A percentile compares a stretch with the other conserved stretches of the same genome.
These are phyloP conservation scores for Coniophora puteana DNA, from an alignment of 1,284 basidiomycete genomes.

Conservation along the genomic window DNA sequence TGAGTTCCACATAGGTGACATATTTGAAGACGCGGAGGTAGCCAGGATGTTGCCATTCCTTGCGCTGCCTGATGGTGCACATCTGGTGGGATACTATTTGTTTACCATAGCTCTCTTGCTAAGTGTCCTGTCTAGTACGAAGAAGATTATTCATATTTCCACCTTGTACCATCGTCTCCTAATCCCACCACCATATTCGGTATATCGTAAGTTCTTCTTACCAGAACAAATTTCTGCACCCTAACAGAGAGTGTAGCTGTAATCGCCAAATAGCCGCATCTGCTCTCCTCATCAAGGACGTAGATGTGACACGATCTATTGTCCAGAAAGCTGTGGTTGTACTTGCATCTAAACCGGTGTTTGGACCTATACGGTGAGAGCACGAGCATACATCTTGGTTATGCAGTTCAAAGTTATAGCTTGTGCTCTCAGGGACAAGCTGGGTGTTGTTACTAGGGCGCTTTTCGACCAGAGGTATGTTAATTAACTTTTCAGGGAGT, in stretches of 20 bases:
- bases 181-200: slow-evolving; percentile 85
- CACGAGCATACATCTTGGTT: not conserved
- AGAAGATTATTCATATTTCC: slow-evolving; percentile 98
- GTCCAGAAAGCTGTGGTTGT: slow-evolving; percentile 99
- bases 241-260: slow-evolving; percentile 51
- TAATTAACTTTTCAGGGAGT: not conserved
- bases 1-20: slow-evolving; percentile 70
- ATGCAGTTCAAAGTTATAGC: slow-evolving; percentile 1
- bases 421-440: slow-evolving; percentile 64
- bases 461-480: slow-evolving; percentile 77
- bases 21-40: slow-evolving; percentile 81
- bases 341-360: slow-evolving; percentile 85
- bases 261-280: slow-evolving; percentile 92
- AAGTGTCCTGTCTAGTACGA: slow-evolving; percentile 51
- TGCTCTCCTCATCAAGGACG: slow-evolving; percentile 75
- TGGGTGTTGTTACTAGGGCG: slow-evolving; percentile 94
- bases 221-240: slow-evolving; percentile 5
- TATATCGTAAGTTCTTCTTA: slow-evolving; percentile 69
- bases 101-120: slow-evolving; percentile 9
- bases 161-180: slow-evolving; percentile 68
- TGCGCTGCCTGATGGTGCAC: slow-evolving; percentile 96
- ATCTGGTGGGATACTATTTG: no score
- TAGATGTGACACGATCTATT: slow-evolving; percentile 91
- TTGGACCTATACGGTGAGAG: slow-evolving; percentile 76
- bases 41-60: slow-evolving; percentile 88